A percentile compares a stretch with the other conserved stretches of the same genome.
phyloP scores from a whole-genome alignment of 495 filamentous ascomycete species.

The Penicillium robsamsonii region DNA sequence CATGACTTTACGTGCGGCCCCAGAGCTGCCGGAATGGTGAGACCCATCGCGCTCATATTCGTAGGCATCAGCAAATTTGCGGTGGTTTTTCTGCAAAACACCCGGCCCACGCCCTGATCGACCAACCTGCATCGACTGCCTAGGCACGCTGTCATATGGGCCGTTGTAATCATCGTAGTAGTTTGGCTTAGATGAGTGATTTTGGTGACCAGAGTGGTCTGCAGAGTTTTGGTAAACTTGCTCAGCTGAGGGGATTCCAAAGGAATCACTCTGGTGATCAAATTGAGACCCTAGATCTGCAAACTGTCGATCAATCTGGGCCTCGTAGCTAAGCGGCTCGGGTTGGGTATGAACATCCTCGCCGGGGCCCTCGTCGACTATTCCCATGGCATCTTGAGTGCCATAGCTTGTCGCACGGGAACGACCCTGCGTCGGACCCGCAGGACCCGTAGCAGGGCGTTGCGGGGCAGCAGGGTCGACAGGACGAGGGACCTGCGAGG shows the following conservation, averaged over 20 bases:
- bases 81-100: slow-evolving; percentile 76
- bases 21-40: slow-evolving; percentile 75
- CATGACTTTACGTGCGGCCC: slow-evolving; percentile 90
- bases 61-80: slow-evolving; percentile 87
- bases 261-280: slow-evolving; percentile 31
- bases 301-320: slow-evolving; percentile 48
- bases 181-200: slow-evolving; percentile 44
- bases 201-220: slow-evolving; percentile 37
- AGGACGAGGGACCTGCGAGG: slow-evolving; percentile 30
- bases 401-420: slow-evolving; percentile 39
- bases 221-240: slow-evolving; percentile 36
- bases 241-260: slow-evolving; percentile 34
- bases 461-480: slow-evolving; percentile 28
- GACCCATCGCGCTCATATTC: slow-evolving; percentile 66
- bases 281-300: slow-evolving; percentile 40
- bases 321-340: slow-evolving; percentile 40
- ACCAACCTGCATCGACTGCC: slow-evolving; percentile 42
- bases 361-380: slow-evolving; percentile 32
- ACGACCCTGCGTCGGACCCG: slow-evolving; percentile 17
- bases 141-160: slow-evolving; percentile 38
- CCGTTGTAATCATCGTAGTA: slow-evolving; percentile 46
- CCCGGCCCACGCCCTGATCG: slow-evolving; percentile 48
- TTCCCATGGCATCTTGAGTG: slow-evolving; percentile 36
- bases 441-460: slow-evolving; percentile 37
- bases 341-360: slow-evolving; percentile 30